Evolutionary conservation across 106 monocot genomes (phyloP).

Genomic region (Ottelia alismoides): DNA sequence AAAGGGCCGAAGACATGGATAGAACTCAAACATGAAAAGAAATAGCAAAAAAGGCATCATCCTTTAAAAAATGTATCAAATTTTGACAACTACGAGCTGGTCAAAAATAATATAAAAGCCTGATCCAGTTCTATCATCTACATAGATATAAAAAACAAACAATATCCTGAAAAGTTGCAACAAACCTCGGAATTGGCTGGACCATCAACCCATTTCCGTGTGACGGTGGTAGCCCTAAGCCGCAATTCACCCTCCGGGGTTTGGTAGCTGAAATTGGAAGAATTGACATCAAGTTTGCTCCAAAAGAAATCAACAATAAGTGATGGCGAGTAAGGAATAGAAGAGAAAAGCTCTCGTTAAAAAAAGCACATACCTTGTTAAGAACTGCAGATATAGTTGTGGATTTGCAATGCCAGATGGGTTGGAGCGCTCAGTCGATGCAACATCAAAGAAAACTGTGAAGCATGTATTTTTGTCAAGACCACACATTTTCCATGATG

Average conservation of each 20-base stretch:
- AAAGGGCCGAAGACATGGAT: too few species aligned
- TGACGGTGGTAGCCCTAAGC: slow-evolving; percentile 69
- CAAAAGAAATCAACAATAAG: slow-evolving; percentile 19
- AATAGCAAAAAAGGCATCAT: slow-evolving; percentile 79
- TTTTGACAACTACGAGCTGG: too few species aligned
- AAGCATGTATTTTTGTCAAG: slow-evolving; percentile 92
- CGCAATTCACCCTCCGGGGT: slow-evolving; percentile 80
- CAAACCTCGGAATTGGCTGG: slow-evolving; percentile 64
- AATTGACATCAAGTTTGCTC: slow-evolving; percentile 17
- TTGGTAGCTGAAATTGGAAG: slow-evolving; percentile 53
- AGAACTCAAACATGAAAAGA: slow-evolving; percentile 60
- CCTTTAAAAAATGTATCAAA: too few species aligned
- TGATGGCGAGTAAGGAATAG: slow-evolving; percentile 10
- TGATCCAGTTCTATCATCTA: too few species aligned
- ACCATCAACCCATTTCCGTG: slow-evolving; percentile 81
- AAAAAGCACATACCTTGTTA: slow-evolving; percentile 66
- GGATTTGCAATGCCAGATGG: slow-evolving; percentile 63
- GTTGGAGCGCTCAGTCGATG: slow-evolving; percentile 73
- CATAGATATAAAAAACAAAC: slow-evolving; percentile 92
- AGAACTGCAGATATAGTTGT: slow-evolving; percentile 83
- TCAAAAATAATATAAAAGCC: too few species aligned
- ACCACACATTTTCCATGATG: slow-evolving; percentile 95
- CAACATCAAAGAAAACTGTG: slow-evolving; percentile 95
- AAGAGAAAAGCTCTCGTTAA: slow-evolving; percentile 8
- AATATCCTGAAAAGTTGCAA: slow-evolving; percentile 90